These are phyloP conservation scores for Leptodontidium sp. DNA, from an alignment of 2,329 filamentous ascomycete genomes.

Conservation along the genomic window DNA sequence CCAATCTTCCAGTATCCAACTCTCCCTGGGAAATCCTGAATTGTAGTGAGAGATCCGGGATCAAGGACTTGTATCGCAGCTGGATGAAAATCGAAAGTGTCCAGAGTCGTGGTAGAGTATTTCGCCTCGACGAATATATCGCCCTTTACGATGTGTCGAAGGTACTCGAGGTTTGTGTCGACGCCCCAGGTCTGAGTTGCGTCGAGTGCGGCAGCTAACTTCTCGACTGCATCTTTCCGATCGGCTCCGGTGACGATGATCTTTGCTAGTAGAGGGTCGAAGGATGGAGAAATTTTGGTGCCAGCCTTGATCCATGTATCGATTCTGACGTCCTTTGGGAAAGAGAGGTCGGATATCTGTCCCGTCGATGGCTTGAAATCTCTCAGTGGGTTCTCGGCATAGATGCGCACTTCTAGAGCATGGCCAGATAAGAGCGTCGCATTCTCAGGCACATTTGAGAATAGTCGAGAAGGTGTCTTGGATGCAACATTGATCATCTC, in stretches of 20 bases:
- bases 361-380: slow-evolving; percentile 18
- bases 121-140: slow-evolving; percentile 4
- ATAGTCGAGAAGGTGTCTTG: slow-evolving; percentile 11
- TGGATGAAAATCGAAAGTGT: slow-evolving; percentile 16
- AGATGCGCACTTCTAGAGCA: slow-evolving; percentile 24
- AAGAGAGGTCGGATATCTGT: background rate
- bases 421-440: background rate
- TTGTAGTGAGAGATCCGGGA: slow-evolving; percentile 20
- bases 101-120: slow-evolving; percentile 17
- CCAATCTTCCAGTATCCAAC: slow-evolving; percentile 20
- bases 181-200: slow-evolving; percentile 11
- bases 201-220: slow-evolving; percentile 8
- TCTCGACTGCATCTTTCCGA: slow-evolving; percentile 11
- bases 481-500: slow-evolving; percentile 20
- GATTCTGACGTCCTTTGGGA: slow-evolving; percentile 9
- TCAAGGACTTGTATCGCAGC: slow-evolving; percentile 20
- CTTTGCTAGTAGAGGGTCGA: slow-evolving; percentile 20
- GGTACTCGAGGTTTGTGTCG: slow-evolving; percentile 18
- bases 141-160: slow-evolving; percentile 15
- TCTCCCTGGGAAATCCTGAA: slow-evolving; percentile 22
- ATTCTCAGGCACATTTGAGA: background rate
- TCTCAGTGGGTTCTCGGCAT: slow-evolving; percentile 19
- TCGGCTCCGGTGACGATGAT: slow-evolving; percentile 15
- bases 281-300: slow-evolving; percentile 12
- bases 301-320: slow-evolving; percentile 18